Evolutionary conservation across 2,329 filamentous ascomycete species (phyloP).

Genomic region (Penicillium sclerotigenum): DNA sequence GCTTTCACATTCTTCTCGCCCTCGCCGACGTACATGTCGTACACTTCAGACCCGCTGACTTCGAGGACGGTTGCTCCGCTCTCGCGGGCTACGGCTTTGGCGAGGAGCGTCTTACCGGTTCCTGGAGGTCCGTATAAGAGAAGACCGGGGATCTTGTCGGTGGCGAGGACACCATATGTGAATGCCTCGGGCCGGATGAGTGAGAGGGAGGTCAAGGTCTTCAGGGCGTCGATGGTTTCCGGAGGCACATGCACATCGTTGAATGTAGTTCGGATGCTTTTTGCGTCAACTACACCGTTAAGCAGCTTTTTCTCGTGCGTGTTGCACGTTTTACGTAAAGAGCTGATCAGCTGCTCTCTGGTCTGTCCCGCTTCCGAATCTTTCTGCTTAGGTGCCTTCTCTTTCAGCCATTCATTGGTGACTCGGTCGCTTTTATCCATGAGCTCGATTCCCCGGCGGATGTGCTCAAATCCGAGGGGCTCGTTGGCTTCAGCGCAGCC

Average conservation of each 20-base stretch:
- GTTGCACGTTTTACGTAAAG: slow-evolving; percentile 59
- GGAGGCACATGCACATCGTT: slow-evolving; percentile 76
- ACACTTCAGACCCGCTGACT: slow-evolving; percentile 84
- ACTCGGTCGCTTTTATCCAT: slow-evolving; percentile 43
- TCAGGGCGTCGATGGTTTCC: slow-evolving; percentile 82
- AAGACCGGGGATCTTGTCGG: slow-evolving; percentile 85
- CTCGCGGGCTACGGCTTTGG: slow-evolving; percentile 63
- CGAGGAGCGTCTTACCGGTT: slow-evolving; percentile 61
- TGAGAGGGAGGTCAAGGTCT: slow-evolving; percentile 83
- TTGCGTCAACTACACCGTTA: slow-evolving; percentile 74
- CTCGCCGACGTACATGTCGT: slow-evolving; percentile 95
- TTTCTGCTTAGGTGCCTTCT: slow-evolving; percentile 31
- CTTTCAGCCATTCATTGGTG: slow-evolving; percentile 38
- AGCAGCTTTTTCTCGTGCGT: slow-evolving; percentile 80
- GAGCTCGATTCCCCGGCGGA: slow-evolving; percentile 35
- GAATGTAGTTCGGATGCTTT: slow-evolving; percentile 83
- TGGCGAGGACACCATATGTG: slow-evolving; percentile 86
- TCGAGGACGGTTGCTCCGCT: slow-evolving; percentile 71
- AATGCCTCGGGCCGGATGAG: slow-evolving; percentile 91
- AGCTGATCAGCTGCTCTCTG: slow-evolving; percentile 45
- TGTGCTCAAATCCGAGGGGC: slow-evolving; percentile 39
- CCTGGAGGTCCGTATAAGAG: slow-evolving; percentile 81
- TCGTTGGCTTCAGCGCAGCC: slow-evolving; percentile 48
- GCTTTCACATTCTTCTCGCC: slow-evolving; percentile 94
- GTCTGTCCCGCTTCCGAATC: slow-evolving; percentile 34